Conservation (phyloP, 2,329 filamentous ascomycete genomes). For the Cryphonectria nitschkei region DNA sequence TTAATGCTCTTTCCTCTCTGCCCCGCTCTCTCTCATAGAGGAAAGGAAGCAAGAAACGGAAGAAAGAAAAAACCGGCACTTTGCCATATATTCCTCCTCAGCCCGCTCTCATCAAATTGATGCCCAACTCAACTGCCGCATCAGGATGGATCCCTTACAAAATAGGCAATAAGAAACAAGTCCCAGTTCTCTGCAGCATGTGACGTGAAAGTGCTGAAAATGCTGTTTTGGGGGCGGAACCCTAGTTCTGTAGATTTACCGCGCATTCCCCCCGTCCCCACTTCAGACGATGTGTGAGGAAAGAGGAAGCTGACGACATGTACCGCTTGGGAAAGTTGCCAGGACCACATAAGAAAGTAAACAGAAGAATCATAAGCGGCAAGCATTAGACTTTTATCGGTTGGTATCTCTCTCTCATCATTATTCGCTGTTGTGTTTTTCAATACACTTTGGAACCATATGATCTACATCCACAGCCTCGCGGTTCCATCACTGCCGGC, state of each 20-base stretch:
- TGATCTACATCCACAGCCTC: conserved; percentile 77
- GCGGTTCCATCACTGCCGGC: conserved; percentile 93
- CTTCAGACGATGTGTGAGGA: too few relatives aligned
- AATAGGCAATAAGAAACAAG: background rate
- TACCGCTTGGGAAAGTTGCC: background rate
- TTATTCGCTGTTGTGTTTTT: conserved; percentile 9
- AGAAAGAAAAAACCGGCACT: background rate
- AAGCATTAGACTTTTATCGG: background rate
- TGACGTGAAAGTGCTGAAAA: background rate
- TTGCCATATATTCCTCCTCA: background rate
- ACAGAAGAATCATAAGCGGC: background rate
- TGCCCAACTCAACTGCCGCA: background rate
- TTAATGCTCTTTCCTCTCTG: background rate
- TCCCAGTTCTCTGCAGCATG: background rate
- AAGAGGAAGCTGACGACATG: background rate
- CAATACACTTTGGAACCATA: background rate
- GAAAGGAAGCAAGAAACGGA: too few relatives aligned
- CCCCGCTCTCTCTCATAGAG: too few relatives aligned
- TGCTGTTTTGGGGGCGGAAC: background rate
- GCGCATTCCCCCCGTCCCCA: too few relatives aligned
- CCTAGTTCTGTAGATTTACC: too few relatives aligned
- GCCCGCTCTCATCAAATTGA: background rate
- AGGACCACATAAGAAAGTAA: background rate
- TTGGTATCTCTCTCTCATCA: conserved; percentile 25
- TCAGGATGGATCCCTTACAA: background rate